A percentile compares a stretch with the other conserved stretches of the same genome.
Conservation (phyloP, 164 flowering plant species). For the Vitis amurensis region DNA sequence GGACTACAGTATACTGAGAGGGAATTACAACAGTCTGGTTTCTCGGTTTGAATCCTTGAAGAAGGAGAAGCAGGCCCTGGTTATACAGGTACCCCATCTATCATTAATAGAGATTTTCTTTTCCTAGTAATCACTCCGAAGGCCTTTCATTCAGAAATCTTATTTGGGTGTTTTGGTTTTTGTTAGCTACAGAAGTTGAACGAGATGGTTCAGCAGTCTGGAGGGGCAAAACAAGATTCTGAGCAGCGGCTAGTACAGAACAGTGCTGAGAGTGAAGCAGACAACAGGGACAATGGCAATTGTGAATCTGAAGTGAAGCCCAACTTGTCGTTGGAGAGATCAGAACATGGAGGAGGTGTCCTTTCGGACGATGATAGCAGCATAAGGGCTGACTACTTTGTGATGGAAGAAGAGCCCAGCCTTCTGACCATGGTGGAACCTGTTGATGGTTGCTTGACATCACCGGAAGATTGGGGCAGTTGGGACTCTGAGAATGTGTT, state of each 20-base stretch:
- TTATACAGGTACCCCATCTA: constrained; percentile 33
- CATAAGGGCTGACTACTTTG: constrained; percentile 27
- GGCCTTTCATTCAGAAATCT: not conserved
- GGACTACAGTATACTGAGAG: constrained; percentile 30
- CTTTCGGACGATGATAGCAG: constrained; percentile 27
- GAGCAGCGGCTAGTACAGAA: constrained; percentile 5
- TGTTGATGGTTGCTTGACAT: constrained; percentile 37
- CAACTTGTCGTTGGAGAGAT: constrained; percentile 17
- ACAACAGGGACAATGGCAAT: constrained; percentile 1
- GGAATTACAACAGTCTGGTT: constrained; percentile 39
- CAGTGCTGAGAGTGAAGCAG: constrained; percentile 17
- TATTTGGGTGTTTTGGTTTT: not conserved
- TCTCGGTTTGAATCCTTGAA: constrained; percentile 39
- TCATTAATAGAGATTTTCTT: not conserved
- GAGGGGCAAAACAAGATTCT: constrained; percentile 15
- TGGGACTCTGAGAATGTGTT: constrained; percentile 33
- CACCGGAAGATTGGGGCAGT: constrained; percentile 39
- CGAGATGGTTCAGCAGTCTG: constrained; percentile 11
- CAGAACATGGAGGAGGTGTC: constrained; percentile 13
- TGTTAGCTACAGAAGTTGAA: constrained; percentile 45
- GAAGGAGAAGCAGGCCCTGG: constrained; percentile 45
- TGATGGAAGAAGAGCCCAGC: constrained; percentile 28
- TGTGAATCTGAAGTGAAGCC: constrained; percentile 17
- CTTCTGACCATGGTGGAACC: constrained; percentile 33
- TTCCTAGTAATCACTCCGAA: not conserved